Conservation (phyloP, 192 early-diverging fungal genomes). For the Backusella sp. region DNA sequence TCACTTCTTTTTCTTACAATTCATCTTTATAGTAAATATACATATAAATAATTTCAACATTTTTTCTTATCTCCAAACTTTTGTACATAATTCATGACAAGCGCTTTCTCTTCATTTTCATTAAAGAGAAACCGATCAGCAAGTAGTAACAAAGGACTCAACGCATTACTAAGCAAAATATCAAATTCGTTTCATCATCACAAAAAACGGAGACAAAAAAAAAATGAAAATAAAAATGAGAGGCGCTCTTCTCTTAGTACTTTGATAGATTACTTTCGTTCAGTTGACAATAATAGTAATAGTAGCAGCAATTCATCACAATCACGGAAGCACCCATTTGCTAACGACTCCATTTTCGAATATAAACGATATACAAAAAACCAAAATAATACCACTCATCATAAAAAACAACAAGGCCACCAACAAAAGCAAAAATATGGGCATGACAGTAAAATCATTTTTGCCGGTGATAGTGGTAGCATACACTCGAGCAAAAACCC, state of each 20-base stretch:
- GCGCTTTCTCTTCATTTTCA: constrained; percentile 5
- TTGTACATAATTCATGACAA: constrained; percentile 8
- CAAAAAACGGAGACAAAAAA: constrained; percentile 2
- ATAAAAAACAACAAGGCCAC: background rate
- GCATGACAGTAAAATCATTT: background rate
- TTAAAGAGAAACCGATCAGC: constrained; percentile 20
- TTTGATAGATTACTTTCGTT: constrained; percentile 15
- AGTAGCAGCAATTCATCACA: background rate
- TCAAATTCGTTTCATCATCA: constrained; percentile 5
- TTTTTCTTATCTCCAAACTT: background rate
- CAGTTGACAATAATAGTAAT: background rate
- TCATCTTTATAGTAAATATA: background rate
- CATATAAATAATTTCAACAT: constrained; percentile 3
- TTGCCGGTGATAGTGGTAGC: background rate
- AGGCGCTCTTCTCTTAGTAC: background rate
- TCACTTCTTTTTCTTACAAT: background rate
- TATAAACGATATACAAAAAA: background rate
- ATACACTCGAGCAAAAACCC: background rate
- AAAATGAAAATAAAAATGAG: background rate
- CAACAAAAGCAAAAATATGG: background rate
- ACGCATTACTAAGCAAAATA: constrained; percentile 11
- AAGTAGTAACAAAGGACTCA: background rate
- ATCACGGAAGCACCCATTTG: background rate
- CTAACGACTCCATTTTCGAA: constrained; percentile 10
- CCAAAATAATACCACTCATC: background rate